A percentile compares a stretch with the other conserved stretches of the same genome.
Evolutionary conservation across 352 stramenopile species (phyloP).

Genomic region (Aphanomyces euteiches): DNA sequence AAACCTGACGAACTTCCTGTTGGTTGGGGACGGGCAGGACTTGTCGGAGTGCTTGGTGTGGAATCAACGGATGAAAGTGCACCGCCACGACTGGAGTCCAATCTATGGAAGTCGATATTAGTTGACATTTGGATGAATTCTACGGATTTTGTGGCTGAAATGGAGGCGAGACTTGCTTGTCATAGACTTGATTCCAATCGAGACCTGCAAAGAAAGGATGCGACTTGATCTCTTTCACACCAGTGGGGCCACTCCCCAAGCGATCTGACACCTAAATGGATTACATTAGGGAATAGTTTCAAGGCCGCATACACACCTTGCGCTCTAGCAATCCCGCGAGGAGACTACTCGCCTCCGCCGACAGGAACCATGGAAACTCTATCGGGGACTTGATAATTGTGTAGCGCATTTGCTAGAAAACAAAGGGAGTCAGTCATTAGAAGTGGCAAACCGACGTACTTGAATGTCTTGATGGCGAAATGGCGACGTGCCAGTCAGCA

Average conservation of each 20-base stretch:
- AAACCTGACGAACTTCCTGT: too few species aligned
- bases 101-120: too few species aligned
- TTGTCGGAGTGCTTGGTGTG: too few species aligned
- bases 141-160: slow-evolving; percentile 86
- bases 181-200: slow-evolving; percentile 87
- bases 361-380: slow-evolving; percentile 89
- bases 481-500: slow-evolving; percentile 87
- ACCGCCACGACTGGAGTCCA: too few species aligned
- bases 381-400: slow-evolving; percentile 90
- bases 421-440: not conserved
- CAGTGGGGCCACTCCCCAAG: slow-evolving; percentile 78
- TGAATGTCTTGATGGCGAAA: slow-evolving; percentile 95
- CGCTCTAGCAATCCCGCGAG: slow-evolving; percentile 80
- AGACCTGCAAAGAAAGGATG: slow-evolving; percentile 92
- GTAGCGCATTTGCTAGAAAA: slow-evolving; percentile 85
- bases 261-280: slow-evolving; percentile 62
- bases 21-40: too few species aligned
- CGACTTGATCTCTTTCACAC: slow-evolving; percentile 90
- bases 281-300: too few species aligned
- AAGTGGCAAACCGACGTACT: not conserved
- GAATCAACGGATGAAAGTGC: too few species aligned
- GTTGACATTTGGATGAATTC: too few species aligned
- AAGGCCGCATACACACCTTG: too few species aligned
- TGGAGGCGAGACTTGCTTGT: slow-evolving; percentile 84
- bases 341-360: slow-evolving; percentile 80